Evolutionary conservation across 1,284 basidiomycete species (phyloP).

Genomic region (Violaceomyces palustris): DNA sequence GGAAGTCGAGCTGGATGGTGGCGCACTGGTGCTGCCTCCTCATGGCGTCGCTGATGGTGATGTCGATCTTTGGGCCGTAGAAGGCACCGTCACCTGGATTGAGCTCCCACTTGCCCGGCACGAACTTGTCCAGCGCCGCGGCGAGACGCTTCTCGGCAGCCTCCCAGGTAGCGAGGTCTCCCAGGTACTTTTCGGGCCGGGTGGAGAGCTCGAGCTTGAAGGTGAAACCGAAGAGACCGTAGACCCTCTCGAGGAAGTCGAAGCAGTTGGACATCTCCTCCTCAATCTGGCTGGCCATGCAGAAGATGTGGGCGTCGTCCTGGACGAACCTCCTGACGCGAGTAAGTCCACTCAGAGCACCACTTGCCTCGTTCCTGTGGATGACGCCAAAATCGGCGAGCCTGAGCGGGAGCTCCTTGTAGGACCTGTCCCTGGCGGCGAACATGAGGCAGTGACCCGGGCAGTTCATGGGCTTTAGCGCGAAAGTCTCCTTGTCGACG

Average conservation of each 20-base stretch:
- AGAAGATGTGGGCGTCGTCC: slow-evolving; percentile 96
- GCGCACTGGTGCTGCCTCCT: slow-evolving; percentile 91
- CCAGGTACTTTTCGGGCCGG: slow-evolving; percentile 89
- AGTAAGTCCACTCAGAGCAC: slow-evolving; percentile 87
- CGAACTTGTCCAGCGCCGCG: slow-evolving; percentile 75
- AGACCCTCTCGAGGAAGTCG: slow-evolving; percentile 84
- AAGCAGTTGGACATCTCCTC: slow-evolving; percentile 82
- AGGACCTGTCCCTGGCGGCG: slow-evolving; percentile 85
- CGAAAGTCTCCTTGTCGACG: slow-evolving; percentile 76
- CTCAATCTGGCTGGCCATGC: slow-evolving; percentile 86
- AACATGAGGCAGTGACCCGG: slow-evolving; percentile 97
- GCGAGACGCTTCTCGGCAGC: slow-evolving; percentile 84
- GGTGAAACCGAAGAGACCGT: slow-evolving; percentile 95
- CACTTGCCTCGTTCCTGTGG: slow-evolving; percentile 93
- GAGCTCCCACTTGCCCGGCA: slow-evolving; percentile 85
- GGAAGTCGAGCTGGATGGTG: slow-evolving; percentile 98
- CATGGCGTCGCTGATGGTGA: slow-evolving; percentile 87
- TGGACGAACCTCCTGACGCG: slow-evolving; percentile 92
- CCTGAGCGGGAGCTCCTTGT: slow-evolving; percentile 90
- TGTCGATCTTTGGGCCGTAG: slow-evolving; percentile 74
- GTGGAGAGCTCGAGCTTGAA: slow-evolving; percentile 94
- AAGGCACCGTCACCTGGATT: slow-evolving; percentile 92
- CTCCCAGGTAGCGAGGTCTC: slow-evolving; percentile 84
- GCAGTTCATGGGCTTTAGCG: slow-evolving; percentile 94
- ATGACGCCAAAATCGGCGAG: slow-evolving; percentile 98